phyloP scores from a whole-genome alignment of 164 flowering plant genomes.

The Kalanchoe fedtschenkoi region DNA sequence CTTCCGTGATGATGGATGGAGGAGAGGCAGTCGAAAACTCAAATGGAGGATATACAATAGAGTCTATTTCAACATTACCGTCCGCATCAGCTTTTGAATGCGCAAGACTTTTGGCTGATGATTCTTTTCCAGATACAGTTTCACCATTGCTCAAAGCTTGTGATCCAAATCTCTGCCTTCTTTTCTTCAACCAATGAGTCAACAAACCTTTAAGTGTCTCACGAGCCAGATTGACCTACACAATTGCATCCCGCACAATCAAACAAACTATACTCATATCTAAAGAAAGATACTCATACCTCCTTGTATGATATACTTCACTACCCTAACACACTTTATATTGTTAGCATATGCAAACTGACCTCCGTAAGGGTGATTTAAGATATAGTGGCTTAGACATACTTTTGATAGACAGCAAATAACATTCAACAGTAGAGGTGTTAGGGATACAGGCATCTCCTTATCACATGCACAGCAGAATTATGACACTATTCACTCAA shows the following conservation, averaged over 20 bases:
- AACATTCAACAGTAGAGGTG: too few species aligned
- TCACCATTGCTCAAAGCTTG: slow-evolving; percentile 72
- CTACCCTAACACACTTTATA: not conserved
- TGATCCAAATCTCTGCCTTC: slow-evolving; percentile 55
- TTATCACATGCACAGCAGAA: too few species aligned
- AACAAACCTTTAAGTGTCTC: slow-evolving; percentile 90
- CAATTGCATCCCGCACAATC: not conserved
- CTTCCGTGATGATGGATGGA: slow-evolving; percentile 97
- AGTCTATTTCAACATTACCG: slow-evolving; percentile 58
- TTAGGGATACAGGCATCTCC: too few species aligned
- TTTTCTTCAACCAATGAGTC: slow-evolving; percentile 69
- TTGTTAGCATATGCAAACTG: not conserved
- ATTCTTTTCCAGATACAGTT: slow-evolving; percentile 46
- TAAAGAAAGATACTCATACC: too few species aligned
- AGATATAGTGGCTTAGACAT: not conserved
- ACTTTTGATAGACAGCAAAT: not conserved
- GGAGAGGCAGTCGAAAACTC: slow-evolving; percentile 74
- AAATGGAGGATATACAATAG: slow-evolving; percentile 72
- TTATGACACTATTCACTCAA: too few species aligned
- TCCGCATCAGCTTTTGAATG: slow-evolving; percentile 70
- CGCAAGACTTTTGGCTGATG: slow-evolving; percentile 35
- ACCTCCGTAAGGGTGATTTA: not conserved
- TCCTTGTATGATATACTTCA: not conserved
- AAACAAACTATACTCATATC: not conserved
- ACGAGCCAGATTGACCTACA: slow-evolving; percentile 90